A percentile compares a stretch with the other conserved stretches of the same genome.
These are phyloP conservation scores for Camelina sativa DNA, from an alignment of 345 rosid species.

Conservation along the genomic window DNA sequence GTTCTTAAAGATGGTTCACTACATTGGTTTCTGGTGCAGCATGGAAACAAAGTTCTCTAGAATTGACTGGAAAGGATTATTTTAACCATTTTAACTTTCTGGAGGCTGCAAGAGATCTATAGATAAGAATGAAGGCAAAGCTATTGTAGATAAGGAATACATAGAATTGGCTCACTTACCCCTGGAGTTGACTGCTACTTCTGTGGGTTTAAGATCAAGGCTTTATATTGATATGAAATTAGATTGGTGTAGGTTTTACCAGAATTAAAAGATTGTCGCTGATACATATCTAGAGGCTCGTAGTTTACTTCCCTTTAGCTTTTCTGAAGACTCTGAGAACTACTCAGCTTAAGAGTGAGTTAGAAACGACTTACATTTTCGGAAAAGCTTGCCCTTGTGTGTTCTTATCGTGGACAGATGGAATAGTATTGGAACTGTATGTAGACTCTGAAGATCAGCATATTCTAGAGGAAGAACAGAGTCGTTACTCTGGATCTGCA, in stretches of 20 bases:
- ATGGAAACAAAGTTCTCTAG: constrained; percentile 16
- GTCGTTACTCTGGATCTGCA: constrained; percentile 8
- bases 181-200: constrained; percentile 20
- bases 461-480: constrained; percentile 9
- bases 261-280: constrained; percentile 17
- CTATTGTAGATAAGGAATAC: constrained; percentile 10
- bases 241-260: constrained; percentile 20
- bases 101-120: constrained; percentile 27
- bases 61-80: constrained; percentile 29
- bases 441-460: constrained; percentile 4
- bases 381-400: constrained; percentile 1
- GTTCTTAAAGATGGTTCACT: constrained; percentile 29
- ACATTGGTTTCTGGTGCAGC: constrained; percentile 24
- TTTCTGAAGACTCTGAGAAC: neutral
- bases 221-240: constrained; percentile 8
- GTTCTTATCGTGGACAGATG: constrained; percentile 22
- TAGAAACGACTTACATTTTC: constrained; percentile 12
- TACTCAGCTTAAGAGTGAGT: neutral
- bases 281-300: constrained; percentile 3
- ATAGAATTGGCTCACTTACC: constrained; percentile 17
- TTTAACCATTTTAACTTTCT: constrained; percentile 10
- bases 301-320: constrained; percentile 21
- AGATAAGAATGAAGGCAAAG: constrained; percentile 24
- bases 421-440: constrained; percentile 17
- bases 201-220: constrained; percentile 18